Base-by-base conservation (phyloP, 176 grass and related monocot species). In the Cocos nucifera region DNA sequence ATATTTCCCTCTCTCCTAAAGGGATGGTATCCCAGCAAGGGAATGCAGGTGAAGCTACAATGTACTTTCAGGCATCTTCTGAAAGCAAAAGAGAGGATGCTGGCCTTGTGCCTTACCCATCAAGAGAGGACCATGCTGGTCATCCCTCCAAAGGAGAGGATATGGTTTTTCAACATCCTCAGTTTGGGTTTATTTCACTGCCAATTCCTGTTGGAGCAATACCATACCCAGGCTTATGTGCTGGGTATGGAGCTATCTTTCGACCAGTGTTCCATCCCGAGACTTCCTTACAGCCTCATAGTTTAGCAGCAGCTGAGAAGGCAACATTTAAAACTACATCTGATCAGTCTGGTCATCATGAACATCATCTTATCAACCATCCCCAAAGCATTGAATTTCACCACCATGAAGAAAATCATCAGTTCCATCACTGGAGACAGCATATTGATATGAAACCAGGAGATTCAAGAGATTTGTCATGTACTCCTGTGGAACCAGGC, bases 151-250 rank as follows among this genome's bases (percentile, higher is more conserved):
- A 71, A 55, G 74, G 63, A 62, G 81, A 56, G 29, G 78, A 85
- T 15, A 66, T 21, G 51, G 24, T 25, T 21, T 52, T 65, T 22
- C 75, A 59, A 65, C 63, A 73, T 57, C 62, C 72, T 66, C 85
- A 75, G 4, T 83, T 83, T 74, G 81, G 87, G 24, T 89, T 89
- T 71, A 61, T 93, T 60, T 78, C 88, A 74, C 26, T 93, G 82
- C 79, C 87, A 56, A 69, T 83, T 80, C 79, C 87, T 56, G 74
- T 86, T 16, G 61, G 70, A 73, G 61, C 79, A 69, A 82, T 98
- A 70, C 74, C 84, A 17, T 93, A 81, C 50, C 87, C 79, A 5
- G 22, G 19, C 19, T 74, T 74, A 4, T 48, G 19, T 9, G 39
- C 73, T 22, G 21, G 64, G 19, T 98, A 83, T 29, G 60, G 64